Conservation (phyloP, 2,329 filamentous ascomycete species). For the Talaromyces piceae region DNA sequence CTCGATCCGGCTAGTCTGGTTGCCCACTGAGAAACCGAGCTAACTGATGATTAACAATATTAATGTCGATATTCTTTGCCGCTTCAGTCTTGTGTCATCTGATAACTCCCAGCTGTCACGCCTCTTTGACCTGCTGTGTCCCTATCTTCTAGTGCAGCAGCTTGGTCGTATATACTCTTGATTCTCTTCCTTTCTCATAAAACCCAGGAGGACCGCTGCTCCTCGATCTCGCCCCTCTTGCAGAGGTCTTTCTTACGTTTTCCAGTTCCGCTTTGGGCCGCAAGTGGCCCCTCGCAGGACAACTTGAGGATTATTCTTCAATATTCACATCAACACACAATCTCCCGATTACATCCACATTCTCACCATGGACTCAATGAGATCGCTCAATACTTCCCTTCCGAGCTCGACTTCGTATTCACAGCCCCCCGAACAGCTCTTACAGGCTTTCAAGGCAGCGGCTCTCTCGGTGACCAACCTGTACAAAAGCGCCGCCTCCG, state of each 20-base stretch:
- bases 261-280: constrained; percentile 2
- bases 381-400: constrained; percentile 54
- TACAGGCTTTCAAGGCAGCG: constrained; percentile 85
- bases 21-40: too few relatives aligned
- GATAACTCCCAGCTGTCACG: not conserved
- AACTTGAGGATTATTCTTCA: not conserved
- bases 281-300: constrained; percentile 5
- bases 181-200: not conserved
- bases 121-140: not conserved
- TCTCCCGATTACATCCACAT: not conserved
- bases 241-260: not conserved
- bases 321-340: not conserved
- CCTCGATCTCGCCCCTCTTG: not conserved
- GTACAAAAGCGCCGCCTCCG: constrained; percentile 81
- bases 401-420: constrained; percentile 45
- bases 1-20: not conserved
- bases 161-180: not conserved
- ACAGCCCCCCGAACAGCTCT: constrained; percentile 50
- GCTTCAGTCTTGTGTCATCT: not conserved
- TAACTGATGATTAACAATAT: too few relatives aligned
- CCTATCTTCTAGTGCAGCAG: not conserved
- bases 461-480: constrained; percentile 92
- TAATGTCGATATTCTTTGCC: not conserved
- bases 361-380: constrained; percentile 55
- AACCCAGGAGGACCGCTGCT: not conserved